Percentiles rank a stretch among this genome's conserved stretches.
These are phyloP conservation scores for Ophiosphaerella korrae DNA, from an alignment of 2,329 filamentous ascomycete genomes.

Conservation along the genomic window DNA sequence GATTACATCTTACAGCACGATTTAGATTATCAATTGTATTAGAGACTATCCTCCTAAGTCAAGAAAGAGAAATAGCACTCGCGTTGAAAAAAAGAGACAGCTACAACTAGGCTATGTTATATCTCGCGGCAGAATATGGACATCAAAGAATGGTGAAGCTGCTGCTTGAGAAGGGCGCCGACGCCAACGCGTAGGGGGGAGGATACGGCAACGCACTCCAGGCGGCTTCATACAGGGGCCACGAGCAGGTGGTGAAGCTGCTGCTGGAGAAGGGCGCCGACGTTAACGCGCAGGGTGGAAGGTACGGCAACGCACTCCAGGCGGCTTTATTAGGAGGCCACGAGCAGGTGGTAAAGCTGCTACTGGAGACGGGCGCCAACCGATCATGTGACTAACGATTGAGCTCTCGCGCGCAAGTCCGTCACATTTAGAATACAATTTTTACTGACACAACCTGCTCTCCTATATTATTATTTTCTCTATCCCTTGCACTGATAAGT, in stretches of 20 bases:
- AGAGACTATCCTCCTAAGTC: conserved; percentile 7
- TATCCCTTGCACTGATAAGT: too few relatives aligned
- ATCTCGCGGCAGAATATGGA: conserved; percentile 14
- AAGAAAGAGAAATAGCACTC: conserved; percentile 3
- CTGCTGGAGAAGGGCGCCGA: not conserved
- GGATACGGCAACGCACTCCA: conserved; percentile 1
- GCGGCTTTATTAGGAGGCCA: conserved; percentile 1
- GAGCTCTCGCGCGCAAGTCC: too few relatives aligned
- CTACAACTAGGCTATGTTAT: conserved; percentile 8
- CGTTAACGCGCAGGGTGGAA: not conserved
- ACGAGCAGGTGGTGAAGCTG: too few relatives aligned
- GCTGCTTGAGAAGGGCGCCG: conserved; percentile 11
- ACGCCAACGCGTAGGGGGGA: too few relatives aligned
- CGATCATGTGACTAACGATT: not conserved
- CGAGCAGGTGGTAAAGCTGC: not conserved
- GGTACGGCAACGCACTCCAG: not conserved
- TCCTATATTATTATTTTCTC: too few relatives aligned
- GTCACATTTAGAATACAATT: too few relatives aligned
- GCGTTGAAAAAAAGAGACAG: conserved; percentile 10
- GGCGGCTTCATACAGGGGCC: not conserved
- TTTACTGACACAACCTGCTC: too few relatives aligned
- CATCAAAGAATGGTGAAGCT: conserved; percentile 12
- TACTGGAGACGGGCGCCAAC: not conserved
- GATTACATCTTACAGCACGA: conserved; percentile 13
- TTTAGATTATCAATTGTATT: conserved; percentile 15